These are phyloP conservation scores for Sporothrix luriei DNA, from an alignment of 2,329 filamentous ascomycete genomes.

Conservation along the genomic window DNA sequence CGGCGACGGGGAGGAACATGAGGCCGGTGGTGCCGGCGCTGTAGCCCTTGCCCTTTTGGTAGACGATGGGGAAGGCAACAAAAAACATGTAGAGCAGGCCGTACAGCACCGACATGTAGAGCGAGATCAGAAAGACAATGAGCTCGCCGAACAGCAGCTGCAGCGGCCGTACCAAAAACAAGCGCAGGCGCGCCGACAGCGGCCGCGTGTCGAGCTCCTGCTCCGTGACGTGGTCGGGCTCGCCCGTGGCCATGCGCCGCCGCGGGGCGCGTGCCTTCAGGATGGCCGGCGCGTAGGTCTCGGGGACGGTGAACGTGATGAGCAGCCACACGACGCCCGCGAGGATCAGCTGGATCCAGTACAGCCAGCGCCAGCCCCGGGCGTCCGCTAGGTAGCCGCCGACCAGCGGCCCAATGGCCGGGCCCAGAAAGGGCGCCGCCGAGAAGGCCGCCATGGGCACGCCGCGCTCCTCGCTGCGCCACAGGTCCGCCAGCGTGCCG, in stretches of 20 bases:
- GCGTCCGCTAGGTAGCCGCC: constrained; percentile 60
- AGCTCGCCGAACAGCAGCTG: constrained; percentile 82
- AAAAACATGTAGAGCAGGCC: constrained; percentile 78
- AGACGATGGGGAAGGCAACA: constrained; percentile 70
- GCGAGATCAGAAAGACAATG: constrained; percentile 79
- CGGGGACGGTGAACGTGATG: constrained; percentile 85
- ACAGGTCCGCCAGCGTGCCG: constrained; percentile 81
- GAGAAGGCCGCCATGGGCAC: constrained; percentile 86
- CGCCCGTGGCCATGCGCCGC: constrained; percentile 68
- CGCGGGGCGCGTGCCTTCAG: constrained; percentile 70
- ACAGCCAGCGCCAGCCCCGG: constrained; percentile 39
- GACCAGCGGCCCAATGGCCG: constrained; percentile 73
- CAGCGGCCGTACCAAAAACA: constrained; percentile 81
- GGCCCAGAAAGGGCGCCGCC: constrained; percentile 80
- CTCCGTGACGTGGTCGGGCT: constrained; percentile 72
- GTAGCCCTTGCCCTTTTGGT: constrained; percentile 78
- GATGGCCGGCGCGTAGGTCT: constrained; percentile 83
- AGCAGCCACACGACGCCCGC: constrained; percentile 69
- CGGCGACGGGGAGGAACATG: constrained; percentile 82
- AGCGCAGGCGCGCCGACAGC: constrained; percentile 65
- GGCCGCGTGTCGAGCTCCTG: constrained; percentile 75
- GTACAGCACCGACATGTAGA: constrained; percentile 86
- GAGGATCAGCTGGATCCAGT: constrained; percentile 76
- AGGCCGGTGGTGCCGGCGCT: constrained; percentile 72
- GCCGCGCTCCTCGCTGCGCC: constrained; percentile 79